phyloP scores from a whole-genome alignment of 2,329 filamentous ascomycete genomes.

The Paecilomyces formosus region DNA sequence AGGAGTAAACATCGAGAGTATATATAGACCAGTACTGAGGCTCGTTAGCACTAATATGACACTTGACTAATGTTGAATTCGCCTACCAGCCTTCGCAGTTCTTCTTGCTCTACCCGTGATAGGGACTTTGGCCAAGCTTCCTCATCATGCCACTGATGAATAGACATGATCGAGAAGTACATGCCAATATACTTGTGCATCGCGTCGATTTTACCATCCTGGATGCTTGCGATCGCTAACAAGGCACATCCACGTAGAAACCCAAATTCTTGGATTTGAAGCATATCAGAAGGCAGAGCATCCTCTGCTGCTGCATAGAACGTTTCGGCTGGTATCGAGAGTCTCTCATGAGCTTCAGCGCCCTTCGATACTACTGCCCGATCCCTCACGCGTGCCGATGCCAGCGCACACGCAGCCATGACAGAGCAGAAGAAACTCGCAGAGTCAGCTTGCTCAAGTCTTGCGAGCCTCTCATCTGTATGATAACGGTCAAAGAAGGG shows the following conservation, averaged over 20 bases:
- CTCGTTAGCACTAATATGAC: not conserved
- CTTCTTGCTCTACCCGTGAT: slow-evolving; percentile 40
- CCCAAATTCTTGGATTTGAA: slow-evolving; percentile 19
- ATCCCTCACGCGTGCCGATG: slow-evolving; percentile 43
- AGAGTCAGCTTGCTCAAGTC: slow-evolving; percentile 37
- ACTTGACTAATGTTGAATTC: too few species aligned
- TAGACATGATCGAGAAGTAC: slow-evolving; percentile 43
- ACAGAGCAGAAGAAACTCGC: slow-evolving; percentile 41
- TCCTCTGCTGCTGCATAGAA: slow-evolving; percentile 40
- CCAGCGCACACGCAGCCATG: slow-evolving; percentile 47
- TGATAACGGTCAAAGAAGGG: slow-evolving; percentile 46
- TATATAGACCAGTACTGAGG: slow-evolving; percentile 51
- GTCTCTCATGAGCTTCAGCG: slow-evolving; percentile 20
- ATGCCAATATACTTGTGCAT: slow-evolving; percentile 47
- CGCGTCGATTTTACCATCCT: slow-evolving; percentile 42
- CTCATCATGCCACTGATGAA: slow-evolving; percentile 48
- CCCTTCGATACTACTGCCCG: slow-evolving; percentile 33
- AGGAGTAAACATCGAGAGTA: slow-evolving; percentile 48
- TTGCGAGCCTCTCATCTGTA: slow-evolving; percentile 32
- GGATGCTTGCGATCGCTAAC: slow-evolving; percentile 45
- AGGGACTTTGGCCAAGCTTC: slow-evolving; percentile 43
- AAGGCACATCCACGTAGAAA: slow-evolving; percentile 42
- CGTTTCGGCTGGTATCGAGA: slow-evolving; percentile 28
- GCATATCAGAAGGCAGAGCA: slow-evolving; percentile 31
- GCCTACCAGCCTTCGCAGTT: slow-evolving; percentile 40